A percentile compares a stretch with the other conserved stretches of the same genome.
phyloP scores from a whole-genome alignment of 2,329 filamentous ascomycete species.

The Verticillium zaregamsianum region DNA sequence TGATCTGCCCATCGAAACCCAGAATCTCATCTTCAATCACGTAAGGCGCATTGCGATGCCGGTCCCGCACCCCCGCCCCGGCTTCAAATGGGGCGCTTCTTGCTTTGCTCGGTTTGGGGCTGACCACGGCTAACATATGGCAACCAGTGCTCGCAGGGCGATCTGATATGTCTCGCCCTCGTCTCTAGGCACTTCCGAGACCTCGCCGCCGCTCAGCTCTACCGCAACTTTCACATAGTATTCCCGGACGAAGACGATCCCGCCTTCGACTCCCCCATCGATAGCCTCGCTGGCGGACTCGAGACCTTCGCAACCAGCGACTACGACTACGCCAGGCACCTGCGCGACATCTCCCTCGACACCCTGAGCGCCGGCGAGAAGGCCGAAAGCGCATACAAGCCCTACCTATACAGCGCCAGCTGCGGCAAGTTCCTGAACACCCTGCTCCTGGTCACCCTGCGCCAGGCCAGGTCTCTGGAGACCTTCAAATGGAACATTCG shows the following conservation, averaged over 20 bases:
- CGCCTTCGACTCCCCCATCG: slow-evolving; percentile 47
- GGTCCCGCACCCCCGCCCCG: background rate
- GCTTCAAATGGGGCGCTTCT: background rate
- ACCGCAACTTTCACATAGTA: slow-evolving; percentile 56
- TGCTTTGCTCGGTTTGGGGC: too few species aligned
- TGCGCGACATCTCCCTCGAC: slow-evolving; percentile 53
- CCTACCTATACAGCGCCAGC: slow-evolving; percentile 49
- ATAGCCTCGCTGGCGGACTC: slow-evolving; percentile 53
- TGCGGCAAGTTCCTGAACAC: slow-evolving; percentile 64
- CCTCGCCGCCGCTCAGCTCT: slow-evolving; percentile 53
- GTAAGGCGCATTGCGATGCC: background rate
- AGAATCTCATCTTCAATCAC: background rate
- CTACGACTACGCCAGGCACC: slow-evolving; percentile 57
- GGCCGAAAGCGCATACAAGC: slow-evolving; percentile 49
- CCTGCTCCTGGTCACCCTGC: slow-evolving; percentile 51
- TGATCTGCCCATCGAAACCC: background rate
- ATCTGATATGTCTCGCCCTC: slow-evolving; percentile 54
- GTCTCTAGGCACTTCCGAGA: slow-evolving; percentile 55
- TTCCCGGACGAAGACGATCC: slow-evolving; percentile 57
- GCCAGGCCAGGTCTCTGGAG: slow-evolving; percentile 51
- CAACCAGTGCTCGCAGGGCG: slow-evolving; percentile 42
- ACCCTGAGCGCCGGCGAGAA: slow-evolving; percentile 47
- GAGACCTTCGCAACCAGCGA: slow-evolving; percentile 60
- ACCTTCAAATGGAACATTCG: slow-evolving; percentile 61
- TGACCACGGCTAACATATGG: background rate